Base-by-base conservation (phyloP, 2,329 filamentous ascomycete genomes). In the Tolypocladium tundrense region DNA sequence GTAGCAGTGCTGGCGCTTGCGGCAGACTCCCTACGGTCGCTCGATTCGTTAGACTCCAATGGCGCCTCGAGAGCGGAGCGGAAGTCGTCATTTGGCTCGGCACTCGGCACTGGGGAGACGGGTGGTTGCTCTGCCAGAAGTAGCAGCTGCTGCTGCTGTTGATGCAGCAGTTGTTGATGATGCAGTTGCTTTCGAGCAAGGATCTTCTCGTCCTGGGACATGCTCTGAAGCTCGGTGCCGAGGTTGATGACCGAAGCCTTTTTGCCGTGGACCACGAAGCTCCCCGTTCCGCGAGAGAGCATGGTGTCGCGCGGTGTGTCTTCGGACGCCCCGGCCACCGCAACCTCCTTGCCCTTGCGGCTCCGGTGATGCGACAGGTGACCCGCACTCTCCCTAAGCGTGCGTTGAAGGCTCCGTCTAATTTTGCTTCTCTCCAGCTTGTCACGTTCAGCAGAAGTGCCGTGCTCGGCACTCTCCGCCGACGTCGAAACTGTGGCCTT, bases 161-260 rank as follows among this genome's bases (percentile, higher is more conserved):
- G 31, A 33, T 33, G 48, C 19, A 52, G 48, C 48, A 35, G 48
- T 10, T 51, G 48, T 13, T 51, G 48, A 13, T 51, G 48, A 4
- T 31, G 48, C 19, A 52, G 48, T 31, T 76, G 73, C 63, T 82
- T 88, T 57, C 86, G 81, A 54, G 86, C 76, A 58, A 85, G 83
- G 48, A 90, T 74, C 42, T 87, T 84, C 66, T 92, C 88, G 60
- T 93, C 89, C 0, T 85, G 80, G 1, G 87, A 81, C 73, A 92
- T 84, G 59, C 82, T 87, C 66, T 93, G 87, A 76, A 96, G 86
- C 65, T 96, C 93, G n/a, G 87, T 86, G 10, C 92, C 91, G 69
- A 99, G 95, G n/a, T 90, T 95, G 64, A 99, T 90, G 58, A 99
- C 90, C 1, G 91, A 96, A 3, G 94, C 94, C 73, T 99, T 97